Evolutionary conservation across 768 basidiomycete species (phyloP).

Genomic region (Suillus plorans): DNA sequence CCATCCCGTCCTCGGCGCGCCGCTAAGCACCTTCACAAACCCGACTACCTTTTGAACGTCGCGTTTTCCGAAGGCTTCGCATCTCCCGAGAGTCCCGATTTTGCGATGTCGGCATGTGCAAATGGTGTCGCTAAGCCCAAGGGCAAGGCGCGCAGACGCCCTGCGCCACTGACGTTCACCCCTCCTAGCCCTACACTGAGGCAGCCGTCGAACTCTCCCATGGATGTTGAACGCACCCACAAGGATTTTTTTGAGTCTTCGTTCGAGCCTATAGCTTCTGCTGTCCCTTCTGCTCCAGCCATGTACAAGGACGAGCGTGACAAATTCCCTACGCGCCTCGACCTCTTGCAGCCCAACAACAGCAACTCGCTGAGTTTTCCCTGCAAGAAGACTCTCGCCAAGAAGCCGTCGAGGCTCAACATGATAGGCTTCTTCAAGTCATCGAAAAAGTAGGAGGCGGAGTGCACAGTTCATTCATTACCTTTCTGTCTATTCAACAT

Average conservation of each 20-base stretch:
- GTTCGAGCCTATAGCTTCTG: constrained; percentile 35
- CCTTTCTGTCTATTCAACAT: not conserved
- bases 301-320: constrained; percentile 1
- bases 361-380: constrained; percentile 10
- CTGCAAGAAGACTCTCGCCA: constrained; percentile 19
- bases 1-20: constrained; percentile 34
- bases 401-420: constrained; percentile 23
- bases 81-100: constrained; percentile 16
- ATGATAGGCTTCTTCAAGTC: constrained; percentile 34
- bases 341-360: constrained; percentile 5
- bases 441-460: constrained; percentile 18
- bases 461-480: constrained; percentile 3
- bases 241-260: constrained; percentile 45
- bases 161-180: constrained; percentile 41
- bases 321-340: constrained; percentile 10
- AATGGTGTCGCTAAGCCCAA: constrained; percentile 13
- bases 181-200: constrained; percentile 32
- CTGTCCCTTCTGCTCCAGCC: constrained; percentile 5
- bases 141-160: constrained; percentile 38
- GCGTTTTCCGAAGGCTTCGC: constrained; percentile 22
- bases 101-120: constrained; percentile 11
- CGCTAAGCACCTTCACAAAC: constrained; percentile 38
- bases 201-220: constrained; percentile 34
- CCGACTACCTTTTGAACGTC: constrained; percentile 34
- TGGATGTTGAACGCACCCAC: constrained; percentile 35